Conservation (phyloP, 2,329 filamentous ascomycete genomes). For the Drechslerella stenobrocha region DNA sequence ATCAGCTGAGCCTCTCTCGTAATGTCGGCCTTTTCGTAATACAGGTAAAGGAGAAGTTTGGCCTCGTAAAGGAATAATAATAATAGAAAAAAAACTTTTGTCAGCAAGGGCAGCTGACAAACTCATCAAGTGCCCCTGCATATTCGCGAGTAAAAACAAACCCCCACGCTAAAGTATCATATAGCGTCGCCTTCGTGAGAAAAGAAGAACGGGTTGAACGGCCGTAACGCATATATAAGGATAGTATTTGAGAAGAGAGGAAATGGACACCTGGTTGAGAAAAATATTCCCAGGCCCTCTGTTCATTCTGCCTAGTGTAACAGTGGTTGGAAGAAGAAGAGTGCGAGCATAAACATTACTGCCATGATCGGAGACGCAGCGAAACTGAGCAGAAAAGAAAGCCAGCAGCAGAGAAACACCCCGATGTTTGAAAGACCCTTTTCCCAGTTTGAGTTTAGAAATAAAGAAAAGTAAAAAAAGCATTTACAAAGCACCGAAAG, state of each 20-base stretch:
- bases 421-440: slow-evolving; percentile 39
- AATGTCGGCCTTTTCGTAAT: too few relatives aligned
- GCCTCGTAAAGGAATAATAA: too few relatives aligned
- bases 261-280: slow-evolving; percentile 3
- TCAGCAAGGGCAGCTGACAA: too few relatives aligned
- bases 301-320: slow-evolving; percentile 1
- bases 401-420: slow-evolving; percentile 27
- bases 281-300: slow-evolving; percentile 1
- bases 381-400: slow-evolving; percentile 3
- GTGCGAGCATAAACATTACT: slow-evolving; percentile 41
- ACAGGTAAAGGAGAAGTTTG: too few relatives aligned
- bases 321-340: slow-evolving; percentile 5
- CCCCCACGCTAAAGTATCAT: too few relatives aligned
- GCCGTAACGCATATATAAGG: too few relatives aligned
- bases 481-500: slow-evolving; percentile 38
- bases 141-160: too few relatives aligned
- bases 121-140: too few relatives aligned
- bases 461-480: slow-evolving; percentile 18
- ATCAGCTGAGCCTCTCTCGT: too few relatives aligned
- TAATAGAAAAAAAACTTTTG: too few relatives aligned
- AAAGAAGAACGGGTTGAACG: too few relatives aligned
- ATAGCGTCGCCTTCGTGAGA: too few relatives aligned
- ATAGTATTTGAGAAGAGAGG: background rate
- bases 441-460: slow-evolving; percentile 44
- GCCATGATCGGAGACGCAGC: slow-evolving; percentile 34